Evolutionary conservation across 2,329 filamentous ascomycete species (phyloP).

Genomic region (Calonectria ilicicola): DNA sequence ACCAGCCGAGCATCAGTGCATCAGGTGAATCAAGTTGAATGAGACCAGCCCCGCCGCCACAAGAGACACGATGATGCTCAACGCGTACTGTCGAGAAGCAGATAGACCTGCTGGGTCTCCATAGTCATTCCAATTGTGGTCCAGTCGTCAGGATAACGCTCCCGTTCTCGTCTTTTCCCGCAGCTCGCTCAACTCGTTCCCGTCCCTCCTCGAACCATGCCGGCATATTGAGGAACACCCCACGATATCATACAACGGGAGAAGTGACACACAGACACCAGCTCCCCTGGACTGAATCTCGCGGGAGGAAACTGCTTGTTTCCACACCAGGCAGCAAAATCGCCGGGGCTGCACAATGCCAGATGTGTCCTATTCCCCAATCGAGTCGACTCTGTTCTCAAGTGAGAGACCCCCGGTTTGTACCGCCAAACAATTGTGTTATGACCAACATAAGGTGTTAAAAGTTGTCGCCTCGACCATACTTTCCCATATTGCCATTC

Average conservation of each 20-base stretch:
- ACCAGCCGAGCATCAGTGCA: slow-evolving; percentile 40
- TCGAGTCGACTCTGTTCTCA: neutral
- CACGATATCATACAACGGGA: slow-evolving; percentile 1
- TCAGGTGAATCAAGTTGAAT: slow-evolving; percentile 36
- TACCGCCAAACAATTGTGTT: neutral
- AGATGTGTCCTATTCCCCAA: neutral
- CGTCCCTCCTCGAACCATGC: slow-evolving; percentile 18
- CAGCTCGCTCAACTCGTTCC: slow-evolving; percentile 1
- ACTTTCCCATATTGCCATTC: neutral
- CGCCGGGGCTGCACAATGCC: neutral
- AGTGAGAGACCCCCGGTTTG: neutral
- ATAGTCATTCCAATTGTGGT: neutral
- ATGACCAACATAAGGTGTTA: neutral
- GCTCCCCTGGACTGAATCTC: neutral
- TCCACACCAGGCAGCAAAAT: neutral
- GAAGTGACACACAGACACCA: neutral
- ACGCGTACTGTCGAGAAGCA: neutral
- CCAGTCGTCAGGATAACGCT: slow-evolving; percentile 19
- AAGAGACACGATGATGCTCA: slow-evolving; percentile 4
- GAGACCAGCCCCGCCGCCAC: slow-evolving; percentile 21
- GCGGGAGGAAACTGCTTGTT: neutral
- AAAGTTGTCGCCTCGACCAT: neutral
- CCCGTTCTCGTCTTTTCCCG: slow-evolving; percentile 20
- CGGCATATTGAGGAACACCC: slow-evolving; percentile 19
- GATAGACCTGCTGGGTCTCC: neutral